These are phyloP conservation scores for Penicillium sp. DNA, from an alignment of 2,329 filamentous ascomycete species.

Conservation along the genomic window DNA sequence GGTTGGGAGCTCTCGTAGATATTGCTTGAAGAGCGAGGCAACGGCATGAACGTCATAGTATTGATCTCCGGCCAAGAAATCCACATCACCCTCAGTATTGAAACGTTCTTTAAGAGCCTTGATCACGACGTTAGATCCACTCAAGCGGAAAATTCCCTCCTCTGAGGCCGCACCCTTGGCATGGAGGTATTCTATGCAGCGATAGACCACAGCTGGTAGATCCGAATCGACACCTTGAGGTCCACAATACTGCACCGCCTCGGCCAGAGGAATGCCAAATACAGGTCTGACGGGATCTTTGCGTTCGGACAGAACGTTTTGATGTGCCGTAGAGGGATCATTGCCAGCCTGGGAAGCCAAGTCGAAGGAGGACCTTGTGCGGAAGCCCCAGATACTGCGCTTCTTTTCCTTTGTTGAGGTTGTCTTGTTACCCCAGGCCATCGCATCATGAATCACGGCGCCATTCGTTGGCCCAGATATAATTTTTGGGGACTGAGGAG, in stretches of 20 bases:
- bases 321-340: conserved; percentile 46
- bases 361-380: conserved; percentile 69
- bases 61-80: conserved; percentile 71
- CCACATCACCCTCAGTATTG: conserved; percentile 87
- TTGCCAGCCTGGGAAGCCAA: conserved; percentile 40
- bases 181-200: conserved; percentile 89
- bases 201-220: conserved; percentile 88
- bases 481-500: conserved; percentile 44
- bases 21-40: conserved; percentile 88
- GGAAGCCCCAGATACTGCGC: conserved; percentile 63
- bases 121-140: conserved; percentile 94
- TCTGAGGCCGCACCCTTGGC: conserved; percentile 76
- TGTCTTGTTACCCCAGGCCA: conserved; percentile 81
- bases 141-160: conserved; percentile 94
- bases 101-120: conserved; percentile 88
- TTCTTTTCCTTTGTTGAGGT: conserved; percentile 75
- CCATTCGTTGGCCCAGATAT: conserved; percentile 87
- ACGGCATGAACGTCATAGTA: conserved; percentile 97
- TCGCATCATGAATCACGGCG: conserved; percentile 75
- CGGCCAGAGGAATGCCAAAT: conserved; percentile 80
- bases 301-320: conserved; percentile 45
- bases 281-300: conserved; percentile 64
- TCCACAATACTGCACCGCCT: conserved; percentile 78
- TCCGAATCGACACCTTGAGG: conserved; percentile 69
- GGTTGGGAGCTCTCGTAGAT: conserved; percentile 84